Base-by-base conservation (phyloP, 345 rosid genomes). In the Hibiscus trionum region DNA sequence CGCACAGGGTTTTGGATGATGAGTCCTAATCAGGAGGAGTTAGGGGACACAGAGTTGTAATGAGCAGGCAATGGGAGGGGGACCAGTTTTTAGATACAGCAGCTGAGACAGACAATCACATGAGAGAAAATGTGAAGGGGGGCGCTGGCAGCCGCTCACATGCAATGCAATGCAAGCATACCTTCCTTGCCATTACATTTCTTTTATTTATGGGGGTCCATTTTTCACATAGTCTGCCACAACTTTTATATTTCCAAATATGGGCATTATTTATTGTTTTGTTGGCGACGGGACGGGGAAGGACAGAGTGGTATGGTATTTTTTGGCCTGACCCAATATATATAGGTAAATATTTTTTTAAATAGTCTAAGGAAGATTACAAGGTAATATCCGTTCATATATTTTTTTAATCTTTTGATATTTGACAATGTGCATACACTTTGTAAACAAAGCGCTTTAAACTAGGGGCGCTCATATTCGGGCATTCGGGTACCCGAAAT, bases 101-200 rank as follows among this genome's bases (percentile, higher is more conserved):
- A 39, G 35, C 63, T 63, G 59, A 11, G 39, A 53, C 71, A 55
- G 27, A 66, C 70, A 33, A 33, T 78, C 80, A 78, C 80, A 63
- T 73, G 77, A 69, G 61, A 6, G 15, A 61, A 70, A 27, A 35
- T 39, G 65, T 42, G 55, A 31, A 50, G 76, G 27, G 39, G 61
- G 33, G 44, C 14, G 61, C 53, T 61, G 60, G 7, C 67, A 33
- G 65, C 11, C 4, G 35, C 76, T 77, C 80, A 73, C 80, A 77
- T 72, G 80, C 73, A 57, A 58, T 52, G 57, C 57, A 15, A 19
- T 53, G 59, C 59, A 63, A 63, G n/a, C 55, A 65, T 52, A 21
- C 65, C 53, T 35, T 35, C 39, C 39, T 69, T 73, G 14, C 52
- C 70, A 29, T 58, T 15, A 16, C 33, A 6, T 16, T 39, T 71